Evolutionary conservation across 2,329 filamentous ascomycete species (phyloP).

Genomic region (Aureobasidium melanogenum): DNA sequence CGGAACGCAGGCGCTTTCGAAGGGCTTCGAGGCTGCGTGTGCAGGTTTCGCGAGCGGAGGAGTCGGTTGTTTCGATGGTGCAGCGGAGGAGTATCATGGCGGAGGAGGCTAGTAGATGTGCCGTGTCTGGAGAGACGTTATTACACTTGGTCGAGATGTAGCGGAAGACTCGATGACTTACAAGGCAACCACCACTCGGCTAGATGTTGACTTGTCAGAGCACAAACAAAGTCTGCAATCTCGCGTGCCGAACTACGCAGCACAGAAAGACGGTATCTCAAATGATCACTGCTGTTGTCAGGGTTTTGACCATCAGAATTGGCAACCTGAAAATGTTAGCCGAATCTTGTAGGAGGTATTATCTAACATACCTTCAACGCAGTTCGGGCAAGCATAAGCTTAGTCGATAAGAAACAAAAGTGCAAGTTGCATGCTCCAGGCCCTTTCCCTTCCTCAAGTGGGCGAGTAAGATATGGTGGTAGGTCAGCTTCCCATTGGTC

Average conservation of each 20-base stretch:
- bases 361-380: background rate
- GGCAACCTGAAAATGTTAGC: background rate
- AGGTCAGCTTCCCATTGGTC: constrained; percentile 4
- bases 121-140: background rate
- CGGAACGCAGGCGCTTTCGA: background rate
- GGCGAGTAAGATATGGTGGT: background rate
- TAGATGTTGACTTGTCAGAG: background rate
- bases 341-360: background rate
- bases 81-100: constrained; percentile 8
- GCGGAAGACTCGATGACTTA: background rate
- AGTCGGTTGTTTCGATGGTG: constrained; percentile 1
- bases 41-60: background rate
- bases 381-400: constrained; percentile 24
- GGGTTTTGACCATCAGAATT: background rate
- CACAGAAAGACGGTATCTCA: background rate
- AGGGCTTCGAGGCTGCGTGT: background rate
- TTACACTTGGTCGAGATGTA: background rate
- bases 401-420: constrained; percentile 32
- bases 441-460: background rate
- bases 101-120: background rate
- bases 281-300: background rate
- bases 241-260: constrained; percentile 1
- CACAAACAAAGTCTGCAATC: constrained; percentile 9
- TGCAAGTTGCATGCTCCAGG: constrained; percentile 30
- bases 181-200: constrained; percentile 7